phyloP scores from a whole-genome alignment of 495 filamentous ascomycete species.

The Collariella sp. region DNA sequence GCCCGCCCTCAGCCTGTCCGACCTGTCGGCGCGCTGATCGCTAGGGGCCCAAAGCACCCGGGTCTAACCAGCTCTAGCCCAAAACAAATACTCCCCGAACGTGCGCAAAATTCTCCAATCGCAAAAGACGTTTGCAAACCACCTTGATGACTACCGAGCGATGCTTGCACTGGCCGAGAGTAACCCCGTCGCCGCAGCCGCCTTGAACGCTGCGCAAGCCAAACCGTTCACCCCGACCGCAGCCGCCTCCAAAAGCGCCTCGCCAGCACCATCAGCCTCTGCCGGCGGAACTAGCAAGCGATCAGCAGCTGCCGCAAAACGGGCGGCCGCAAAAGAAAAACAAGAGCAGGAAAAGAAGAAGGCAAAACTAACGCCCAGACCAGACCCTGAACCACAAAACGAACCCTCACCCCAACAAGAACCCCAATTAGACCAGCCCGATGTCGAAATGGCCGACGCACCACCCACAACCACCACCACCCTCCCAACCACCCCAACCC shows the following conservation, averaged over 20 bases:
- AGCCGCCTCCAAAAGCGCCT: conserved; percentile 16
- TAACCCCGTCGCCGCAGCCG: conserved; percentile 23
- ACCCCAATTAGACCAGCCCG: conserved; percentile 23
- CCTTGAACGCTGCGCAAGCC: conserved; percentile 10
- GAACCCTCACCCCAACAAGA: conserved; percentile 20
- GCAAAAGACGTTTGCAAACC: conserved; percentile 86
- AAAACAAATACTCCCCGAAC: conserved; percentile 60
- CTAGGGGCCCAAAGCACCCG: background rate
- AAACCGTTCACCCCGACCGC: conserved; percentile 17
- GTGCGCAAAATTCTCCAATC: conserved; percentile 86
- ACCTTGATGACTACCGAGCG: conserved; percentile 83
- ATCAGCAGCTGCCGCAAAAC: conserved; percentile 18
- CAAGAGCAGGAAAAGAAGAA: conserved; percentile 16
- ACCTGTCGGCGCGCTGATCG: conserved; percentile 53
- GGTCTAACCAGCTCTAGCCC: conserved; percentile 11
- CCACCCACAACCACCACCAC: conserved; percentile 11
- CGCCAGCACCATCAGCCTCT: conserved; percentile 12
- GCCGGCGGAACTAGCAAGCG: conserved; percentile 13
- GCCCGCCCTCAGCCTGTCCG: conserved; percentile 50
- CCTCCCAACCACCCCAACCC: conserved; percentile 8
- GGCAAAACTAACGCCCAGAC: background rate
- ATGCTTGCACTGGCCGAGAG: conserved; percentile 44
- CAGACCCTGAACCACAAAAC: background rate
- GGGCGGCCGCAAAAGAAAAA: conserved; percentile 23
- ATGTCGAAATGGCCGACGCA: conserved; percentile 33